Percentiles rank a stretch among this genome's conserved stretches.
Conservation (phyloP, 805 yeast genomes). For the Lachancea lanzarotensis region DNA sequence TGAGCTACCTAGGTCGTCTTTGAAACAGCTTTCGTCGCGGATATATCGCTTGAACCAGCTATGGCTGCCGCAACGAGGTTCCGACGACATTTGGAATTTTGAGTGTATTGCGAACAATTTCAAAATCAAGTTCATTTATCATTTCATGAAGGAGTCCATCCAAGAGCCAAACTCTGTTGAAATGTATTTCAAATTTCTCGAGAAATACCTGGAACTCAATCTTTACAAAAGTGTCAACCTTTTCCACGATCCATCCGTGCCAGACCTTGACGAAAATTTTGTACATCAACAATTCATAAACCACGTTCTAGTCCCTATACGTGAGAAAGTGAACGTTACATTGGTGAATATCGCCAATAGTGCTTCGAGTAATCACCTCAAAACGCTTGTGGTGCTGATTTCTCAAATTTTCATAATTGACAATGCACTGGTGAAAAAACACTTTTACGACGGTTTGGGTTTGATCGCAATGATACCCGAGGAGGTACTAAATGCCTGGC, state of each 20-base stretch:
- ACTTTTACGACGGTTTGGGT: conserved; percentile 39
- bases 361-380: conserved; percentile 37
- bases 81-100: conserved; percentile 39
- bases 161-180: conserved; percentile 43
- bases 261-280: conserved; percentile 23
- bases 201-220: conserved; percentile 39
- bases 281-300: conserved; percentile 37
- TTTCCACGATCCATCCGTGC: conserved; percentile 31
- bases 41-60: conserved; percentile 16
- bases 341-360: conserved; percentile 32
- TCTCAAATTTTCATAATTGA: conserved; percentile 38
- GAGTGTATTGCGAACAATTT: conserved; percentile 41
- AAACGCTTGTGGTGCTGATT: conserved; percentile 31
- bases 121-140: conserved; percentile 45
- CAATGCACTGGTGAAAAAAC: conserved; percentile 31
- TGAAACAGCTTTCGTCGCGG: conserved; percentile 17
- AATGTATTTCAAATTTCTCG: conserved; percentile 45
- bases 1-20: conserved; percentile 6
- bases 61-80: conserved; percentile 11
- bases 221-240: conserved; percentile 36
- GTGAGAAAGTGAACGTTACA: conserved; percentile 36
- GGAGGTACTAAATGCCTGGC: conserved; percentile 40
- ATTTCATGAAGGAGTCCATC: conserved; percentile 36
- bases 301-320: conserved; percentile 37
- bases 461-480: conserved; percentile 24